phyloP scores from a whole-genome alignment of 2,329 filamentous ascomycete species.

The Ceratocystiopsis brevicomis region DNA sequence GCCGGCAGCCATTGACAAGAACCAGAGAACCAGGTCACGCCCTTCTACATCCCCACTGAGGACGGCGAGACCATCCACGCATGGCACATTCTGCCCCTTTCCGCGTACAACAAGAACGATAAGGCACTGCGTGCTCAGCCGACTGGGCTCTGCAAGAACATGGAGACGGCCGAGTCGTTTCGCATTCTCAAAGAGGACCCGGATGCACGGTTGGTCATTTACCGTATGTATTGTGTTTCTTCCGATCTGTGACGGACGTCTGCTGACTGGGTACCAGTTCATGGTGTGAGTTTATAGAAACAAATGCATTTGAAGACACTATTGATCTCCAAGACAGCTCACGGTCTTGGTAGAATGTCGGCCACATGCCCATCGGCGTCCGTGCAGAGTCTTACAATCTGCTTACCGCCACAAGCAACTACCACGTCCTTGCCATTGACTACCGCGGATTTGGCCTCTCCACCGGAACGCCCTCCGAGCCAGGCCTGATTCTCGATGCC shows the following conservation, averaged over 20 bases:
- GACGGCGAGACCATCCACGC: conserved; percentile 67
- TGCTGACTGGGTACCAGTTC: conserved; percentile 26
- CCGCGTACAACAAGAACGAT: conserved; percentile 57
- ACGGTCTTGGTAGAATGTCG: conserved; percentile 50
- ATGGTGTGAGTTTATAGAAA: conserved; percentile 28
- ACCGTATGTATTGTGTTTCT: conserved; percentile 26
- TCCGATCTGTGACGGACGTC: not conserved
- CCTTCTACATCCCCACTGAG: conserved; percentile 56
- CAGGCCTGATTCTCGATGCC: conserved; percentile 64
- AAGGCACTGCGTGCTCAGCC: conserved; percentile 33
- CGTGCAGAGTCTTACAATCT: conserved; percentile 62
- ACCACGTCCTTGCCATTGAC: conserved; percentile 76
- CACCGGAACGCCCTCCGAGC: conserved; percentile 61
- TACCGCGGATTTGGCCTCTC: conserved; percentile 78
- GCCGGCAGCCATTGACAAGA: too few relatives aligned
- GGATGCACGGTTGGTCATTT: conserved; percentile 42
- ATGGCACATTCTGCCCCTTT: conserved; percentile 76
- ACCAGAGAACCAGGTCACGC: conserved; percentile 68
- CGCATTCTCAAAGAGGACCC: conserved; percentile 43
- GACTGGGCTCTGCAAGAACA: conserved; percentile 30
- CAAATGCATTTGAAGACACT: too few relatives aligned
- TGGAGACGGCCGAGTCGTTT: conserved; percentile 39
- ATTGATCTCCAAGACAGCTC: too few relatives aligned
- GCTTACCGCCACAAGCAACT: conserved; percentile 50
- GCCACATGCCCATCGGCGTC: conserved; percentile 61